Base-by-base conservation (phyloP, 2,329 filamentous ascomycete genomes). In the Acarospora socialis region DNA sequence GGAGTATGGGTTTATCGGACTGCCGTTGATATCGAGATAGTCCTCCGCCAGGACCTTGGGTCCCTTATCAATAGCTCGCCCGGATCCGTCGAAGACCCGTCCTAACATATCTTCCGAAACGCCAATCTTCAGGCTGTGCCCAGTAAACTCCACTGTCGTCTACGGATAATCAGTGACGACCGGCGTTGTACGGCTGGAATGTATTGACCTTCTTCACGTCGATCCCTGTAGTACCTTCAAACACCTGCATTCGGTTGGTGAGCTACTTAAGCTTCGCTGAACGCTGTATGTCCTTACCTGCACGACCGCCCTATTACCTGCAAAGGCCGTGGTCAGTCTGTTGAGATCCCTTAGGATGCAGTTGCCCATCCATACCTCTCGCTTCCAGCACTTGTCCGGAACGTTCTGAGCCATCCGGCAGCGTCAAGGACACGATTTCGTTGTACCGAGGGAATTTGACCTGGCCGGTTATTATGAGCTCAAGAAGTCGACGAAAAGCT, bases 41-140 rank as follows among this genome's bases (percentile, higher is more conserved):
- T 98, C 90, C 61, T 98, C 90, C 32, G 90, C 86, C 44, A 98
- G 66, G 50, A 98, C 90, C 66, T 94, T 95, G 40, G 90, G 90
- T 33, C 92, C 90, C 66, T 95, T 98, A 65, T 98, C 90, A 57
- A 98, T 98, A 47, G 92, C 81, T 59, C 87, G 80, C 54, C 90
- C 90, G 39, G 90, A 95, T 51, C 90, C 90, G 65, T 98, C 86
- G 55, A 98, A 98, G 59, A 95, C 84, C 66, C 92, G 87, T 45
- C 90, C 90, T 61, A 98, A 64, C 90, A 98, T 98, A 66, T 98
- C 90, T 65, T 98, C 92, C 32, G 90, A 95, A 38, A 98, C 90
- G 60, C 90, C 90, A 32, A 98, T 80, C 73, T 95, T 95, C 66
- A 98, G 66, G 65, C 82, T 95, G 65, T 94, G 73, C 39, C 90